A percentile compares a stretch with the other conserved stretches of the same genome.
Conservation (phyloP, 139 green algal species). For the Chlamydomonas eustigma region DNA sequence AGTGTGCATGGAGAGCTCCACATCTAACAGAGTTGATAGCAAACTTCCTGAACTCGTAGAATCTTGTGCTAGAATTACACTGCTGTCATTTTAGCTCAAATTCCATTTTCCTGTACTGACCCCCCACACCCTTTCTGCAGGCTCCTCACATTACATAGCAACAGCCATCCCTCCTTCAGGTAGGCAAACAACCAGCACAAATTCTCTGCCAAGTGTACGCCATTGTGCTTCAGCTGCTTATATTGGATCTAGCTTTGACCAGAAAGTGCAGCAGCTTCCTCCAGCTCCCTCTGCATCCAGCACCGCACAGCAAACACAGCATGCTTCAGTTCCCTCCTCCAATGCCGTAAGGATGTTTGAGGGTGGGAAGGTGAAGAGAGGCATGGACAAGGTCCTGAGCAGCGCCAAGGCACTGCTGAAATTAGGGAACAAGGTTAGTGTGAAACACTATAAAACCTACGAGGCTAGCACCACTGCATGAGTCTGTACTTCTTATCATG, state of each 20-base stretch:
- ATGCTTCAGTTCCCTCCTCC: neutral
- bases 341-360: neutral
- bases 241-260: neutral
- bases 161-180: neutral
- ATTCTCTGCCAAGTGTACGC: neutral
- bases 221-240: neutral
- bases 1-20: too few species aligned
- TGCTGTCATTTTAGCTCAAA: too few species aligned
- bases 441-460: neutral
- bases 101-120: too few species aligned
- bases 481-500: too few species aligned
- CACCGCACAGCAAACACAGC: neutral
- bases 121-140: too few species aligned
- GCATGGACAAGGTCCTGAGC: constrained; percentile 6
- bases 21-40: too few species aligned
- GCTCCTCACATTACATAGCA: too few species aligned
- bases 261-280: neutral
- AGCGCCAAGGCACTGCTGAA: neutral
- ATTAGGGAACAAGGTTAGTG: neutral
- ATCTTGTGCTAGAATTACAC: too few species aligned
- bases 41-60: too few species aligned
- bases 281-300: neutral
- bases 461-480: too few species aligned
- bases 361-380: neutral
- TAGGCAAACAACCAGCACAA: neutral